Conservation (phyloP, 2,329 filamentous ascomycete genomes). For the Neofusicoccum sp. region DNA sequence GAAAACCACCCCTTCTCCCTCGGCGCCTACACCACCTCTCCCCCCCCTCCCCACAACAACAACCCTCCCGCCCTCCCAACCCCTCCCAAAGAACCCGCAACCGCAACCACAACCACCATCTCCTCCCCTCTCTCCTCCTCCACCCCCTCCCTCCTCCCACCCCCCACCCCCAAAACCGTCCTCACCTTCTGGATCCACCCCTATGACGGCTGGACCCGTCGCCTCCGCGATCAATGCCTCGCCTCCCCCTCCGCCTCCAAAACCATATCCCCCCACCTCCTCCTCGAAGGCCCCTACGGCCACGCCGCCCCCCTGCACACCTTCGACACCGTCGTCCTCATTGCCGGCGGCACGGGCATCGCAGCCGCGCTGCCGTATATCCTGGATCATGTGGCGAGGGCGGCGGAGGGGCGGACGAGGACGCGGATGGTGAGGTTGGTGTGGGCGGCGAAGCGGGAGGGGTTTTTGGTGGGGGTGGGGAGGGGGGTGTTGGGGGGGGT, state of each 20-base stretch:
- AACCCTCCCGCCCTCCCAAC: neutral
- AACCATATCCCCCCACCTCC: slow-evolving; percentile 38
- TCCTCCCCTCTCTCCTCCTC: slow-evolving; percentile 31
- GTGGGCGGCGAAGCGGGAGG: slow-evolving; percentile 38
- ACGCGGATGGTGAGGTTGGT: slow-evolving; percentile 33
- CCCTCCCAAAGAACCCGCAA: slow-evolving; percentile 1
- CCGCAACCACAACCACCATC: neutral
- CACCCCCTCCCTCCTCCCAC: neutral
- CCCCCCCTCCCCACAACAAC: neutral
- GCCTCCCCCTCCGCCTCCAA: slow-evolving; percentile 26
- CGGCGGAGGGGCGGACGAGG: slow-evolving; percentile 24
- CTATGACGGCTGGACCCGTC: slow-evolving; percentile 54
- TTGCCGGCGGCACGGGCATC: slow-evolving; percentile 41
- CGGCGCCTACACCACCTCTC: slow-evolving; percentile 32
- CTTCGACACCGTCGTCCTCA: slow-evolving; percentile 43
- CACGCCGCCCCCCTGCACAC: slow-evolving; percentile 43
- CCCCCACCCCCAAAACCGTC: slow-evolving; percentile 14
- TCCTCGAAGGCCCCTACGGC: slow-evolving; percentile 57
- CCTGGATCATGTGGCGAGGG: slow-evolving; percentile 9
- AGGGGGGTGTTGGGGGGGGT: slow-evolving; percentile 27
- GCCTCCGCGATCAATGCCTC: slow-evolving; percentile 44
- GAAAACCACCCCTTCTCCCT: slow-evolving; percentile 57
- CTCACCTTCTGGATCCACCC: slow-evolving; percentile 55
- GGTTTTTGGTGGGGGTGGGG: slow-evolving; percentile 32
- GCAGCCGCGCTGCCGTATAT: slow-evolving; percentile 37